Conservation (phyloP, 2,329 filamentous ascomycete species). For the Colletotrichum sidae region DNA sequence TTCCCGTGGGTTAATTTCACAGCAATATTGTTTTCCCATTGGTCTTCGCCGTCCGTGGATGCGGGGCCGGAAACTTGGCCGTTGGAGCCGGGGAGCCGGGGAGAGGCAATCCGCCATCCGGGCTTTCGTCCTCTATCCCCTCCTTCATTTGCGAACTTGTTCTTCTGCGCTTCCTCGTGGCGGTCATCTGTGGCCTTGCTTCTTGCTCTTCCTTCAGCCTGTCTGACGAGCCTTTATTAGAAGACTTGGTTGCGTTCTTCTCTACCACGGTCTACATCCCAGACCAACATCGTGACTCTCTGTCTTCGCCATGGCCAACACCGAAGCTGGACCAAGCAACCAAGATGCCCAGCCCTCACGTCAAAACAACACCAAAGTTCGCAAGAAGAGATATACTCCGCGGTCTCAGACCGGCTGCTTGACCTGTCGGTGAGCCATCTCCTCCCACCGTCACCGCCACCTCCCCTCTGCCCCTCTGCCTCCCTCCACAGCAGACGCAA, state of each 20-base stretch:
- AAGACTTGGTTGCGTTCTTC: neutral
- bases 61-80: constrained; percentile 22
- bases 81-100: neutral
- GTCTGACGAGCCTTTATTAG: neutral
- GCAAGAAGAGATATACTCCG: constrained; percentile 13
- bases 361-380: neutral
- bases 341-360: no score
- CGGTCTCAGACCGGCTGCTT: constrained; percentile 10
- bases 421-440: constrained; percentile 16
- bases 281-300: no score
- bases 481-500: neutral
- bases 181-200: no score
- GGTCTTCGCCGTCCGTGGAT: neutral
- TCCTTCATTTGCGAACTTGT: neutral
- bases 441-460: neutral
- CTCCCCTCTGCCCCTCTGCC: neutral
- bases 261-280: no score
- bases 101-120: constrained; percentile 5
- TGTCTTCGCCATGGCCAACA: constrained; percentile 12
- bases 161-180: neutral
- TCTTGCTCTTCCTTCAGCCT: no score
- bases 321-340: no score
- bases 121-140: constrained; percentile 13
- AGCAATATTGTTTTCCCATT: neutral
- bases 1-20: neutral